Base-by-base conservation (phyloP, 768 basidiomycete genomes). In the Hygrophorus pudorinus region DNA sequence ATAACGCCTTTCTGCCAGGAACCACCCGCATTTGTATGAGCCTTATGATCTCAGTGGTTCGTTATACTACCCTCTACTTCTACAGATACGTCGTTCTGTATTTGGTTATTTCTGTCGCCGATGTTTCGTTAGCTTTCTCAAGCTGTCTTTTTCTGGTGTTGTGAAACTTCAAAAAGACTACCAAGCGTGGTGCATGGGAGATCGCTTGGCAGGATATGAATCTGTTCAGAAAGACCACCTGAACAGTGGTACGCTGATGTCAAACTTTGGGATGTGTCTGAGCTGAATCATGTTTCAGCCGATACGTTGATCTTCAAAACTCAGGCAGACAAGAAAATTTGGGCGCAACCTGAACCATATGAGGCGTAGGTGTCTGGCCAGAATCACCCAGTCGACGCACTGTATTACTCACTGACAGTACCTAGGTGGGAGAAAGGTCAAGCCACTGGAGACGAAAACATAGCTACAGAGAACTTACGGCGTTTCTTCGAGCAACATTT, bases 401-500 rank as follows among this genome's bases (percentile, higher is more conserved):
- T 37, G 41, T 16, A 21, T 32, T 42, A 21, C 41, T 24, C 12
- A 33, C 29, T 17, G 2, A 18, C 12, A 45, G 14, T 21, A 30
- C 20, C 13, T 51, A 90, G 87, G 4, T 89, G 76, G 72, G 78
- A 86, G 55, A 74, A 74, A 44, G 76, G 73, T 5, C 56, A 71
- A n/a, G 66, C 71, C 10, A 71, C 74, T 4, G 84, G 83, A 0
- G 86, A 90, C 58, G 79, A 79, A 49, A 76, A 76, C 36, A 51
- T 72, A 7, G 85, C 85, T 0, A 69, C 75, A 2, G 85, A 87
- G 51, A 81, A 77, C 51, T 61, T 91, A 31, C 73, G 86, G 28
- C 66, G 75, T 42, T 91, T 85, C 58, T 91, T 90, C 51, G 87
- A 90, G 56, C 88, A 90, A 48, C 81, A 78, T 54, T 91, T 91